phyloP scores from a whole-genome alignment of 2,329 filamentous ascomycete species.

The Immersiporthe knoxdaviesiana region DNA sequence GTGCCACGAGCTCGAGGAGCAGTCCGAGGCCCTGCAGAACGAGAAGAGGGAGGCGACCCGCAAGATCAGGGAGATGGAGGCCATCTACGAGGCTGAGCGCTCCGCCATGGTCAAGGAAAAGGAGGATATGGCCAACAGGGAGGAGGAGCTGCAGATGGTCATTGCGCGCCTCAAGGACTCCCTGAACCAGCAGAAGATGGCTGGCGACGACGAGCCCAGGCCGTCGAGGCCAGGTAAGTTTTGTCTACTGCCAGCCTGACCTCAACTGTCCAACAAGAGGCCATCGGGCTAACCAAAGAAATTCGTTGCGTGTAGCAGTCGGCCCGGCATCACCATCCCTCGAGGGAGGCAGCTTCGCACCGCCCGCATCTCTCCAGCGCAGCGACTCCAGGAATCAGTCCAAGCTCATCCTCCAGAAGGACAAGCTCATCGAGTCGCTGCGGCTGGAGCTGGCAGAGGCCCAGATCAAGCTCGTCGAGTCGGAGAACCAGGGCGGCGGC shows the following conservation, averaged over 20 bases:
- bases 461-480: conserved; percentile 92
- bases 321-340: conserved; percentile 68
- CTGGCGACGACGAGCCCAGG: conserved; percentile 57
- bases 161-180: conserved; percentile 93
- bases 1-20: conserved; percentile 83
- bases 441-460: conserved; percentile 91
- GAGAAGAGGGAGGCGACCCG: conserved; percentile 83
- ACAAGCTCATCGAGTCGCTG: conserved; percentile 92
- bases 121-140: conserved; percentile 79
- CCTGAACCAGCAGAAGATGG: conserved; percentile 77
- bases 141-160: conserved; percentile 88
- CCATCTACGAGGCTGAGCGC: conserved; percentile 88
- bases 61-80: conserved; percentile 88
- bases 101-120: conserved; percentile 88
- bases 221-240: conserved; percentile 62
- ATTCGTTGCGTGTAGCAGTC: too few species aligned
- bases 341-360: conserved; percentile 81
- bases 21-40: conserved; percentile 77
- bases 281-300: too few species aligned
- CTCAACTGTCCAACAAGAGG: too few species aligned
- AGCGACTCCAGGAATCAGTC: conserved; percentile 90
- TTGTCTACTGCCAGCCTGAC: too few species aligned
- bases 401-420: conserved; percentile 89
- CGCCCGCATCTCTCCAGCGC: conserved; percentile 79
- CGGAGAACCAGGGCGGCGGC: conserved; percentile 89